Conservation (phyloP, 2,329 filamentous ascomycete genomes). For the Botryotinia narcissicola region DNA sequence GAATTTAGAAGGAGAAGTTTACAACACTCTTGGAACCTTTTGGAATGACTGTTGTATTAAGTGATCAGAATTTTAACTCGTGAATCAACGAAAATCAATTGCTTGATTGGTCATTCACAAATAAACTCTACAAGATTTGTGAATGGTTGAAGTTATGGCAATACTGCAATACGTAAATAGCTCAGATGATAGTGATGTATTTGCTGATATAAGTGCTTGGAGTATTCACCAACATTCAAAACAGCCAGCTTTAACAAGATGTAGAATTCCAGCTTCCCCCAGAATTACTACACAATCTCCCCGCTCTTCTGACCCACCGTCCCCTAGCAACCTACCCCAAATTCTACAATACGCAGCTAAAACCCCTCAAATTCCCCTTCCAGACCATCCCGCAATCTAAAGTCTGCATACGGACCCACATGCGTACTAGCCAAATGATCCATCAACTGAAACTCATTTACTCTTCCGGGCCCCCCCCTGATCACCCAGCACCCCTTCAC, state of each 20-base stretch:
- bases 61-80: not conserved
- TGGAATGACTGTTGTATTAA: no score
- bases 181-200: not conserved
- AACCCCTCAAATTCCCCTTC: not conserved
- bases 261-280: not conserved
- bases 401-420: not conserved
- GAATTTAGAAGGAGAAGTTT: not conserved
- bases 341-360: not conserved
- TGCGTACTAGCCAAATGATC: not conserved
- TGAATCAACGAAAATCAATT: not conserved
- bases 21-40: accelerated
- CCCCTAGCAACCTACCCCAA: not conserved
- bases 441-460: not conserved
- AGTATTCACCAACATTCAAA: not conserved
- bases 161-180: not conserved
- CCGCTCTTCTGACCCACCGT: not conserved
- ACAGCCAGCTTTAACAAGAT: not conserved
- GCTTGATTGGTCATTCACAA: not conserved
- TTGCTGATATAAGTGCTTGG: not conserved
- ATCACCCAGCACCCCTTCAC: not conserved
- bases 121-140: not conserved
- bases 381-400: not conserved
- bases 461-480: not conserved
- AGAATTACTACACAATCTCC: not conserved
- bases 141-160: not conserved